phyloP scores from a whole-genome alignment of 2,329 filamentous ascomycete genomes.

The Fusarium torulosum region DNA sequence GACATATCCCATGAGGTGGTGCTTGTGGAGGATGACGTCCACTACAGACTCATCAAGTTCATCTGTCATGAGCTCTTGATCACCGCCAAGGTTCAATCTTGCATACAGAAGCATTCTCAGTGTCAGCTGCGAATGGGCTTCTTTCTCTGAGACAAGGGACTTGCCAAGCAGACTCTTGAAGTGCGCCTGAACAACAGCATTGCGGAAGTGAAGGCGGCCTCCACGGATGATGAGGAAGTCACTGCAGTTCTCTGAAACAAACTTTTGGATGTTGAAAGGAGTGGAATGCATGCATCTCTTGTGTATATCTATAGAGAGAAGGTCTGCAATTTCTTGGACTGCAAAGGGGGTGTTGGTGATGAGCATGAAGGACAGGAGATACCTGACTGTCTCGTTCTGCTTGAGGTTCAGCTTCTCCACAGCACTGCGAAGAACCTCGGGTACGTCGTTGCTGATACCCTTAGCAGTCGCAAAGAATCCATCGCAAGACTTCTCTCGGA shows the following conservation, averaged over 20 bases:
- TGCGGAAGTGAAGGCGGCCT: conserved; percentile 55
- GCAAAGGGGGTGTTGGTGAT: conserved; percentile 51
- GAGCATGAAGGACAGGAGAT: conserved; percentile 54
- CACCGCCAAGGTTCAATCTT: conserved; percentile 48
- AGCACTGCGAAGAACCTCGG: conserved; percentile 25
- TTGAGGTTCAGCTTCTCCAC: conserved; percentile 29
- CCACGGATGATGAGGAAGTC: conserved; percentile 52
- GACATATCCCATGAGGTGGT: conserved; percentile 53
- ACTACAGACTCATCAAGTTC: conserved; percentile 43
- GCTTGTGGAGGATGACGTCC: conserved; percentile 44
- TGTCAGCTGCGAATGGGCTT: conserved; percentile 53
- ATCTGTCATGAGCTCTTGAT: conserved; percentile 39
- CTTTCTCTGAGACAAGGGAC: conserved; percentile 49
- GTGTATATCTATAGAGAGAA: conserved; percentile 50
- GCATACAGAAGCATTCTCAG: conserved; percentile 54
- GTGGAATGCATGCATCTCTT: conserved; percentile 15
- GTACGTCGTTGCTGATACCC: conserved; percentile 25
- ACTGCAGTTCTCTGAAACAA: conserved; percentile 36
- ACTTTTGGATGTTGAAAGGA: conserved; percentile 32
- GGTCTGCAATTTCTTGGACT: conserved; percentile 50
- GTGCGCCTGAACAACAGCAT: conserved; percentile 51
- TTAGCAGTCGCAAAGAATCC: conserved; percentile 15
- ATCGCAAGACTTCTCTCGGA: conserved; percentile 42
- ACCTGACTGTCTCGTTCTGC: conserved; percentile 31
- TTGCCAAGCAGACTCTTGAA: conserved; percentile 53